Conservation (phyloP, 805 yeast species). For the Cyberlindnera americana region DNA sequence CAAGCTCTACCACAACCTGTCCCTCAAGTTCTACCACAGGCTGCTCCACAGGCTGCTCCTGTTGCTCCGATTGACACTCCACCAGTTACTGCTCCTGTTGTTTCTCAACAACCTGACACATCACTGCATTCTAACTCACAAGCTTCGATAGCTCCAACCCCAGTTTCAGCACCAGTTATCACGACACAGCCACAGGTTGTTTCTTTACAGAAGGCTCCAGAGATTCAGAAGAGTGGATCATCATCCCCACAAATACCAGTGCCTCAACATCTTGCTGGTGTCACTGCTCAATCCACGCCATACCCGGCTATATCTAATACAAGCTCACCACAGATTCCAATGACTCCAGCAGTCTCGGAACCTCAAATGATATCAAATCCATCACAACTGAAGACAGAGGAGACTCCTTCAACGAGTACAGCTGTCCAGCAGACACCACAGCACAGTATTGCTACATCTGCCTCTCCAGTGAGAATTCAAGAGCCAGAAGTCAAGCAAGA, state of each 20-base stretch:
- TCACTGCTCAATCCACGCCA: constrained; percentile 9
- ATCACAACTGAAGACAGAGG: neutral
- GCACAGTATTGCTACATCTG: too few relatives aligned
- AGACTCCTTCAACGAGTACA: neutral
- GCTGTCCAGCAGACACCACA: neutral
- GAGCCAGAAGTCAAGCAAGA: neutral
- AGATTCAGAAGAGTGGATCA: constrained; percentile 2
- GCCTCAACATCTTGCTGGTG: neutral
- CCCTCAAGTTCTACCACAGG: neutral
- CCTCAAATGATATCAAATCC: neutral
- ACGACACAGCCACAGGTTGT: neutral
- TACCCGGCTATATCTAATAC: neutral
- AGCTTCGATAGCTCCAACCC: neutral
- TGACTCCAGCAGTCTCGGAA: neutral
- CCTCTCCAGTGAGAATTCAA: neutral
- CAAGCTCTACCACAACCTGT: neutral
- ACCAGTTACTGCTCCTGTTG: too few relatives aligned
- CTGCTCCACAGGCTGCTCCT: neutral
- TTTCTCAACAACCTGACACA: neutral
- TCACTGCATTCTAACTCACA: too few relatives aligned
- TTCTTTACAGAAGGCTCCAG: constrained; percentile 6
- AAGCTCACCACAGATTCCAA: constrained; percentile 4
- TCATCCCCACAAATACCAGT: neutral
- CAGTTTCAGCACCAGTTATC: neutral
- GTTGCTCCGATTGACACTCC: too few relatives aligned